A percentile compares a stretch with the other conserved stretches of the same genome.
Evolutionary conservation across 2,329 filamentous ascomycete genomes (phyloP).

Genomic region (Sporothrix humicola): DNA sequence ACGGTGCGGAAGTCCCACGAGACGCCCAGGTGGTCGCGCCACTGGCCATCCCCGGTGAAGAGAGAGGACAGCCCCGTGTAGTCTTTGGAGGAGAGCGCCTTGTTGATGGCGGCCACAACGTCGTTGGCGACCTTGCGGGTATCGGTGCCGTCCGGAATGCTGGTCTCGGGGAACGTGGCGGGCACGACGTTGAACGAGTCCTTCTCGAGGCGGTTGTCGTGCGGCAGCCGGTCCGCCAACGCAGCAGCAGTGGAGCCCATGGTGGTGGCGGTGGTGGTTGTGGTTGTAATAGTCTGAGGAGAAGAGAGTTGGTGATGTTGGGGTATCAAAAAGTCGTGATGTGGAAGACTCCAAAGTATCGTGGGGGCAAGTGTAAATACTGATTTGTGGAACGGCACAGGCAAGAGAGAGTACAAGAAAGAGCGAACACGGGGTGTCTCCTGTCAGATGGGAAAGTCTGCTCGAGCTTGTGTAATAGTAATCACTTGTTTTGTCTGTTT

Average conservation of each 20-base stretch:
- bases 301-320: background rate
- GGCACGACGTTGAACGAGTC: conserved; percentile 62
- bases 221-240: conserved; percentile 31
- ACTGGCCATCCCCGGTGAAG: conserved; percentile 57
- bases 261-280: background rate
- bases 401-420: background rate
- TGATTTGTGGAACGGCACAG: background rate
- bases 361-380: background rate
- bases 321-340: background rate
- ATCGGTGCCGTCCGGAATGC: conserved; percentile 43
- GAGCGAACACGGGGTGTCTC: background rate
- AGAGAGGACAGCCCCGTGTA: conserved; percentile 46
- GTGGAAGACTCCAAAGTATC: background rate
- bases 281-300: background rate
- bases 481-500: too few relatives aligned
- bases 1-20: conserved; percentile 62
- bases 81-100: conserved; percentile 47
- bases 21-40: conserved; percentile 64
- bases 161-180: conserved; percentile 50
- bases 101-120: conserved; percentile 51
- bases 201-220: conserved; percentile 43
- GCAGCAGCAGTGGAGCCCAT: conserved; percentile 12
- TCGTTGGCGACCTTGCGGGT: conserved; percentile 48
- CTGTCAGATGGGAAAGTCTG: too few relatives aligned
- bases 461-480: too few relatives aligned